Base-by-base conservation (phyloP, 371 early-diverging fungal genomes). In the Syncephalastrum monosporum region DNA sequence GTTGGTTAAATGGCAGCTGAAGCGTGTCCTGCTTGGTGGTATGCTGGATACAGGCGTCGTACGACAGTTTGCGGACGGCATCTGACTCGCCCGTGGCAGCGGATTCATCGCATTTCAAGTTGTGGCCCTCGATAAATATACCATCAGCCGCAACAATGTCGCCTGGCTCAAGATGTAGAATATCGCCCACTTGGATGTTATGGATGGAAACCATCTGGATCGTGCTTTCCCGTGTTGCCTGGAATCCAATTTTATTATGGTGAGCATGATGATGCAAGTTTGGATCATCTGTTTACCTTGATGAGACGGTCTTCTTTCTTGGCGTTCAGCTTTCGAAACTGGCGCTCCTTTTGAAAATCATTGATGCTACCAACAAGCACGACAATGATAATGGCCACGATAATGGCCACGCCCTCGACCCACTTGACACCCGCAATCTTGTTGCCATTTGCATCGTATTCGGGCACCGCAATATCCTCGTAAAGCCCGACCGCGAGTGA, bases 41-140 rank as follows among this genome's bases (percentile, higher is more conserved):
- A 1, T 52, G 10, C 24, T 24, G 51, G n/a, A 46, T 47, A 51
- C 72, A 73, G 0, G 69, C 70, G 19, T 65, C 48, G 67, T 68
- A 75, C 1, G 60, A 47, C 15, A 60, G 25, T 56, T 79, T 79
- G 49, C 82, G 84, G 50, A 95, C 78, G 0, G 89, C 82, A 53
- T 94, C 90, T 1, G 92, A 87, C 76, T 97, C 97, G 43, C 97
- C 97, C 1, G 96, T 96, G 7, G 93, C 89, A 33, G 91, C 84
- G 5, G 90, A 89, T 65, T 97, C 97, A 67, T 97, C 97, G 68
- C 91, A 91, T 21, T 77, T 82, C 41, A 96, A 65, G 69, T 91
- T 89, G 62, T 90, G 89, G 16, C 93, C 93, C 47, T 78, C 72
- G 43, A 94, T 75, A 59, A 89, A 83, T 45, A 97, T 79, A 57